Conservation (phyloP, 257 asterid genomes). For the Osmanthus fragrans region DNA sequence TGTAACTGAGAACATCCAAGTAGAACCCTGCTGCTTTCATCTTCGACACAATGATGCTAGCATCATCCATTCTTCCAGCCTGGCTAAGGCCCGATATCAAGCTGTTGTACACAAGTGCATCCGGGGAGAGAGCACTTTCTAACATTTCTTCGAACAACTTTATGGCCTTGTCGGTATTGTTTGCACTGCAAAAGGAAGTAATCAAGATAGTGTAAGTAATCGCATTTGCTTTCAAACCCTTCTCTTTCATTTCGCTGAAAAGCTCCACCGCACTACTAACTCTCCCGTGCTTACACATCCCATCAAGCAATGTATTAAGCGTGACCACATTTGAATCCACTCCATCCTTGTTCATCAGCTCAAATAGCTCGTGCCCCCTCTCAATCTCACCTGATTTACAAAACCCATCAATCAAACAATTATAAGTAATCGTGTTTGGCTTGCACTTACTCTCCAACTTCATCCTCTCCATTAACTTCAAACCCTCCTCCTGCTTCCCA, state of each 20-base stretch:
- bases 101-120: conserved; percentile 64
- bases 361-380: conserved; percentile 55
- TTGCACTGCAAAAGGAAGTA: conserved; percentile 65
- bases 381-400: conserved; percentile 78
- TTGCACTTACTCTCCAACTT: conserved; percentile 36
- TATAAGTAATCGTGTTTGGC: conserved; percentile 64
- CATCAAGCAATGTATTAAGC: conserved; percentile 58
- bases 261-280: conserved; percentile 60
- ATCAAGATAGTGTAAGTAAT: conserved; percentile 63
- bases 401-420: conserved; percentile 75
- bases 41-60: conserved; percentile 42
- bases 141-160: conserved; percentile 63
- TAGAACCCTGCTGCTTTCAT: conserved; percentile 69
- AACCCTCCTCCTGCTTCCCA: conserved; percentile 79
- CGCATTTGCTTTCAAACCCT: conserved; percentile 58
- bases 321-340: conserved; percentile 51
- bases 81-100: conserved; percentile 69
- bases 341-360: conserved; percentile 53
- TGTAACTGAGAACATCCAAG: conserved; percentile 62
- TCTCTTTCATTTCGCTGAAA: conserved; percentile 46
- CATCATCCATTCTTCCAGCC: conserved; percentile 76
- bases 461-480: conserved; percentile 66
- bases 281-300: conserved; percentile 69
- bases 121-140: conserved; percentile 55
- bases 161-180: conserved; percentile 73